A percentile compares a stretch with the other conserved stretches of the same genome.
Conservation (phyloP, 2,329 filamentous ascomycete species). For the Curvularia lunata region DNA sequence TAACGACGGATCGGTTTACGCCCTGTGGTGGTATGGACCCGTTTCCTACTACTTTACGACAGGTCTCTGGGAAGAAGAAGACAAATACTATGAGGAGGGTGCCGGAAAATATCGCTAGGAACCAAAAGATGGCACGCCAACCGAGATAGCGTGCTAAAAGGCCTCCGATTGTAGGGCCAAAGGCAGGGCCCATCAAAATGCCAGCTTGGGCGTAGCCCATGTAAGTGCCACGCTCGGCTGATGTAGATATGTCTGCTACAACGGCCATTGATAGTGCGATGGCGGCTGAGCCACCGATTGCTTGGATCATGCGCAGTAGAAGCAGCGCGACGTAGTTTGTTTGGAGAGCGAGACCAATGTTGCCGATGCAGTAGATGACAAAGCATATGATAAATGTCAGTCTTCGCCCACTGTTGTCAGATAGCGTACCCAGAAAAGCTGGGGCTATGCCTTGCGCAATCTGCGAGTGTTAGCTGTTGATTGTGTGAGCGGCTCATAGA, state of each 20-base stretch:
- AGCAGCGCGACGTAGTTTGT: constrained; percentile 46
- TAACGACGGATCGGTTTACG: constrained; percentile 40
- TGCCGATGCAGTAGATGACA: constrained; percentile 46
- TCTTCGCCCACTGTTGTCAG: constrained; percentile 59
- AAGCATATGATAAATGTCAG: constrained; percentile 58
- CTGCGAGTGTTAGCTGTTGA: constrained; percentile 23
- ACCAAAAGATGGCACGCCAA: constrained; percentile 52
- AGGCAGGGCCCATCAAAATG: constrained; percentile 45
- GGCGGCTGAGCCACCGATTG: constrained; percentile 50
- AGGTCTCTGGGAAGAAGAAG: constrained; percentile 54
- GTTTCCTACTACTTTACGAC: constrained; percentile 53
- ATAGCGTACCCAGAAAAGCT: constrained; percentile 59
- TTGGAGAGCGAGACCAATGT: constrained; percentile 48
- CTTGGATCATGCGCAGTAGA: constrained; percentile 47
- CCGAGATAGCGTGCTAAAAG: constrained; percentile 42
- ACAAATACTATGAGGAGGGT: constrained; percentile 44
- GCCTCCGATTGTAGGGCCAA: constrained; percentile 47
- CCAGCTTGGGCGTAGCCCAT: constrained; percentile 70
- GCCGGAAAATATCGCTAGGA: constrained; percentile 51
- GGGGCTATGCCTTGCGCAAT: constrained; percentile 60
- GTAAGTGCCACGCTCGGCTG: constrained; percentile 73
- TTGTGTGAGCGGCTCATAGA: not conserved
- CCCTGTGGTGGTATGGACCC: constrained; percentile 44
- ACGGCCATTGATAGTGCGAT: constrained; percentile 70
- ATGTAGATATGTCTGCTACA: constrained; percentile 73